Conservation (phyloP, 257 asterid genomes). For the Forsythia suspensa region DNA sequence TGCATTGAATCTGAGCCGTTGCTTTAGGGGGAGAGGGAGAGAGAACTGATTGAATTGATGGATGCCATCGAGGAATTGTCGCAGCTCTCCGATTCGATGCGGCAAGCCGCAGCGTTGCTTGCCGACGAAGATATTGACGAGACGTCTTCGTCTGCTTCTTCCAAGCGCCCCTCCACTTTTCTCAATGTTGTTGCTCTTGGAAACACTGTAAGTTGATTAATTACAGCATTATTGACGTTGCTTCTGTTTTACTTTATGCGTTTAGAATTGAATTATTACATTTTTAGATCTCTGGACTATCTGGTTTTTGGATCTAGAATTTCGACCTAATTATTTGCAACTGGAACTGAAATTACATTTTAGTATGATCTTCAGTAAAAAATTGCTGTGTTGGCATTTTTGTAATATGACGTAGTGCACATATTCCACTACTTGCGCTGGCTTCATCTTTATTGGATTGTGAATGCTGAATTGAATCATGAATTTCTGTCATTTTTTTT, state of each 20-base stretch:
- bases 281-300: not conserved
- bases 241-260: slow-evolving; percentile 5
- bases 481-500: too few species aligned
- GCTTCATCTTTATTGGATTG: too few species aligned
- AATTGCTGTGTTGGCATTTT: too few species aligned
- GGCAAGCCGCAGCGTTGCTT: slow-evolving; percentile 86
- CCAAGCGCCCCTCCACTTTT: slow-evolving; percentile 73
- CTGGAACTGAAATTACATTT: too few species aligned
- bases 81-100: slow-evolving; percentile 91
- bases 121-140: slow-evolving; percentile 96
- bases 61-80: slow-evolving; percentile 84
- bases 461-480: too few species aligned
- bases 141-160: slow-evolving; percentile 43
- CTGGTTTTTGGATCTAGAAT: too few species aligned
- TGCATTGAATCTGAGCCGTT: slow-evolving; percentile 13
- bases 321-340: too few species aligned
- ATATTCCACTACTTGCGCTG: too few species aligned
- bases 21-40: slow-evolving; percentile 21
- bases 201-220: slow-evolving; percentile 56
- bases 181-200: slow-evolving; percentile 97
- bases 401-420: too few species aligned
- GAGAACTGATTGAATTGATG: slow-evolving; percentile 27
- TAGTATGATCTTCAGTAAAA: too few species aligned
- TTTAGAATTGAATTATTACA: slow-evolving; percentile 12
- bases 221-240: too few species aligned